Evolutionary conservation across 2,329 filamentous ascomycete genomes (phyloP).

Genomic region (Capronia americana): DNA sequence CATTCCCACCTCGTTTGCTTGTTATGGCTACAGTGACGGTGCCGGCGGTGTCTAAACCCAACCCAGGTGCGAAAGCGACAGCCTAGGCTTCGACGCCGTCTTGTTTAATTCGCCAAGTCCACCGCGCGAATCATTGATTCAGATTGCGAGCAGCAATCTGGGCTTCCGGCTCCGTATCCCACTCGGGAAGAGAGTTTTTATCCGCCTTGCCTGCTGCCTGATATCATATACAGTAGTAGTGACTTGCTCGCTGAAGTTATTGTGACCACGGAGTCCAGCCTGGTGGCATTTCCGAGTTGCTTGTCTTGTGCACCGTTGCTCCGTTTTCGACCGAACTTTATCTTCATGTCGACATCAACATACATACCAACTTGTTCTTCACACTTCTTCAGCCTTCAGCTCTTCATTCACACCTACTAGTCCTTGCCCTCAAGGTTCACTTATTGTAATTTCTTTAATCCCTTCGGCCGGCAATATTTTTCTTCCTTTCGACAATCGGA

Average conservation of each 20-base stretch:
- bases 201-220: background rate
- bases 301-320: background rate
- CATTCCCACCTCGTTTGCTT: background rate
- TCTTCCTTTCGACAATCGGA: background rate
- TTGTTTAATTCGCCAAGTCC: slow-evolving; percentile 8
- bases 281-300: background rate
- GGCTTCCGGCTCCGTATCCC: background rate
- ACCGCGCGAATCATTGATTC: slow-evolving; percentile 3
- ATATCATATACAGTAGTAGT: background rate
- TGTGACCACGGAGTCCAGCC: background rate
- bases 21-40: background rate
- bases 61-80: background rate
- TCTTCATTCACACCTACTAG: background rate
- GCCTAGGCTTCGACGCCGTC: background rate
- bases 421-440: background rate
- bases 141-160: background rate
- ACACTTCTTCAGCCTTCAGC: background rate
- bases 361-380: background rate
- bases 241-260: background rate
- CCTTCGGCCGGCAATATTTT: background rate
- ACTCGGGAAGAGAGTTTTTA: background rate
- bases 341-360: slow-evolving; percentile 3
- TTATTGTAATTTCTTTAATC: background rate
- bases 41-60: slow-evolving; percentile 2
- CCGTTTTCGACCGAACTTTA: background rate